phyloP scores from a whole-genome alignment of 1,284 basidiomycete genomes.

The Pulchroboletus neoregius region DNA sequence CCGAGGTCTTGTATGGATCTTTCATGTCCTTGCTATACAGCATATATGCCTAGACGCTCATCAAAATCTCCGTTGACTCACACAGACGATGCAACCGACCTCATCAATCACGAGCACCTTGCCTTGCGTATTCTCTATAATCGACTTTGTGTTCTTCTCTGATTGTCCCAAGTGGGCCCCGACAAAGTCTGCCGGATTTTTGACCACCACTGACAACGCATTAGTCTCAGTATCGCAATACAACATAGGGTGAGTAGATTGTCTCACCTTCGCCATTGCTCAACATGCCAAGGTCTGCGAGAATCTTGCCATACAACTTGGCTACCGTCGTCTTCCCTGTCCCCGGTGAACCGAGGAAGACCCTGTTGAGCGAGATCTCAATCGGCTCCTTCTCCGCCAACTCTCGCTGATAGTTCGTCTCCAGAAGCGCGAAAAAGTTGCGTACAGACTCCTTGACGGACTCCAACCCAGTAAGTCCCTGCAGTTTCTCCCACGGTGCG shows the following conservation, averaged over 20 bases:
- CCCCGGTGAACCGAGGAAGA: conserved; percentile 61
- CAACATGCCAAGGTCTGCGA: conserved; percentile 55
- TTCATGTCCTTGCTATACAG: conserved; percentile 43
- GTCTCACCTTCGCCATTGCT: conserved; percentile 63
- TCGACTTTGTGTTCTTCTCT: conserved; percentile 59
- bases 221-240: neutral
- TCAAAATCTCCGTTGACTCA: neutral
- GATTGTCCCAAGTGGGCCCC: conserved; percentile 54
- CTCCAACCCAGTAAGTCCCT: conserved; percentile 49
- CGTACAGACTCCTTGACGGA: conserved; percentile 54
- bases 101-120: conserved; percentile 71
- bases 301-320: conserved; percentile 56
- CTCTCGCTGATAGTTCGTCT: conserved; percentile 57
- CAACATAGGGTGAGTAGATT: neutral
- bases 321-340: conserved; percentile 69
- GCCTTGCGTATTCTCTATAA: conserved; percentile 52
- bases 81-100: conserved; percentile 33
- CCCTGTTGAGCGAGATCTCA: conserved; percentile 54
- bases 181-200: conserved; percentile 65
- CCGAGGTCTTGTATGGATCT: conserved; percentile 58
- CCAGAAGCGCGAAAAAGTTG: conserved; percentile 45
- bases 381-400: conserved; percentile 50
- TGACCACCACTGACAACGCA: conserved; percentile 47
- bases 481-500: conserved; percentile 49
- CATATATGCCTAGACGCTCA: conserved; percentile 55